These are phyloP conservation scores for Jamesozyma piceae DNA, from an alignment of 805 yeast species.

Conservation along the genomic window DNA sequence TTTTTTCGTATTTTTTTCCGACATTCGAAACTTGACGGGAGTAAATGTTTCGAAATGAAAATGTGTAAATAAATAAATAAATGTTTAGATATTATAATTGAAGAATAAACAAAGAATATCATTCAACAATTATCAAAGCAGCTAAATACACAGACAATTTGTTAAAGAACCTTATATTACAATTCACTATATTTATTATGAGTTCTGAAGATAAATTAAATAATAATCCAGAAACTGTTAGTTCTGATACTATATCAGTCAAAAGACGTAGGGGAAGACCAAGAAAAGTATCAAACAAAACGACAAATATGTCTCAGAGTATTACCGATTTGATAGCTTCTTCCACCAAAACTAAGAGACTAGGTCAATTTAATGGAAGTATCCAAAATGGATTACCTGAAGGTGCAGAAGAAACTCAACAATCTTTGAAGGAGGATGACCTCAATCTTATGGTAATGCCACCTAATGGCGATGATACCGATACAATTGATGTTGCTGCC, in stretches of 20 bases:
- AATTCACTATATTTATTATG: background rate
- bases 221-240: background rate
- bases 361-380: too few relatives aligned
- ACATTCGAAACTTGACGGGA: constrained; percentile 9
- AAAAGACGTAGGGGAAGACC: constrained; percentile 8
- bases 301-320: background rate
- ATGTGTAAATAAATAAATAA: background rate
- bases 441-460: background rate
- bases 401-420: background rate
- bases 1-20: too few relatives aligned
- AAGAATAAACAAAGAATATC: background rate
- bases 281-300: constrained; percentile 6
- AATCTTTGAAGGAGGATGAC: background rate
- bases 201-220: background rate
- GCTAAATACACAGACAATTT: too few relatives aligned
- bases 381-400: too few relatives aligned
- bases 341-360: too few relatives aligned
- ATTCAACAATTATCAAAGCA: background rate
- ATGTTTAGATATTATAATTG: too few relatives aligned
- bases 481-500: constrained; percentile 1
- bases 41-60: constrained; percentile 1
- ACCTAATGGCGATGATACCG: background rate
- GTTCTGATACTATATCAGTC: background rate
- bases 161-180: background rate
- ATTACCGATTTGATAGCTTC: background rate